Base-by-base conservation (phyloP, 2,329 filamentous ascomycete species). In the Talaromyces sp. region DNA sequence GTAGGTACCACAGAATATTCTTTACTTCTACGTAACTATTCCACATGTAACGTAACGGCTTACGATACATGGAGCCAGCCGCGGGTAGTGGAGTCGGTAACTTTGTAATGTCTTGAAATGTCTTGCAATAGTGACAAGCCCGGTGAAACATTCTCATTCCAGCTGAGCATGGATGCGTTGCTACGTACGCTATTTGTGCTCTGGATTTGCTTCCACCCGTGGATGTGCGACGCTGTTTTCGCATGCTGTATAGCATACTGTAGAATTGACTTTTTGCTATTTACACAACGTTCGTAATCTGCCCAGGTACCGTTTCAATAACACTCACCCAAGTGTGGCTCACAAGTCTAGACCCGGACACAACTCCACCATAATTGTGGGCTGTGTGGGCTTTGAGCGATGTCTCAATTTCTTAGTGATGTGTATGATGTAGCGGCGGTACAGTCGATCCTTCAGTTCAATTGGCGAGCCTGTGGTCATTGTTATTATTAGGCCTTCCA, bases 401-500 rank as follows among this genome's bases (percentile, higher is more conserved):
- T 56, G 52, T 56, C 52, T 56, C 52, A 56, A 56, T 19, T 54
- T 19, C 9, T 11, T 52, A 3, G 16, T n/a, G 24, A 52, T 52
- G 48, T 33, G 31, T 54, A 52, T 37, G 31, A 54, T 54, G 52
- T n/a, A 13, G 52, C 37, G 33, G n/a, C 31, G 33, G 31, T 37
- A 56, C 52, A 13, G 52, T 24, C 33, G 52, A 56, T 56, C 52
- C 52, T 16, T 37, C 31, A 22, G 9, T 10, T 14, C 50, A 19
- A 54, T 54, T 54, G 50, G 48, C 6, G 50, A 54, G 56, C 19
- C 41, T 58, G 10, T 37, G 5, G 33, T 57, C 22, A 57, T 31
- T 39, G 24, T 45, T 59, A 59, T 41, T 59, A 59, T 41, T 45
- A 59, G 56, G 13, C 24, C 37, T 31, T 58, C 56, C 37, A 27